These are phyloP conservation scores for Podila epigama DNA, from an alignment of 192 early-diverging fungal species.

Conservation along the genomic window DNA sequence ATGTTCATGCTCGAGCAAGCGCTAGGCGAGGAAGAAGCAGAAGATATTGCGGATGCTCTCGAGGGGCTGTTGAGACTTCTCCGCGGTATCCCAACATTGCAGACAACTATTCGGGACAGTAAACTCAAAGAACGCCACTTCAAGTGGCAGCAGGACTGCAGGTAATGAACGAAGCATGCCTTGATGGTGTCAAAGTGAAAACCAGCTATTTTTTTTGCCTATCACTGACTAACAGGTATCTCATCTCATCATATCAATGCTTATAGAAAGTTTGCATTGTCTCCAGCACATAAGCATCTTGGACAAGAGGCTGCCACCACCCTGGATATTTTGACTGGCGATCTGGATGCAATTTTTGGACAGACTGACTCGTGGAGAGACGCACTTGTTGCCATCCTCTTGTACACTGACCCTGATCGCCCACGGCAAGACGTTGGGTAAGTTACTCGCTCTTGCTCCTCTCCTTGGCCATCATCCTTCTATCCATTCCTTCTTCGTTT, in stretches of 20 bases:
- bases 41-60: slow-evolving; percentile 17
- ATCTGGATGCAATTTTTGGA: slow-evolving; percentile 48
- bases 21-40: slow-evolving; percentile 26
- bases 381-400: slow-evolving; percentile 54
- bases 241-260: background rate
- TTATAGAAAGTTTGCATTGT: slow-evolving; percentile 22
- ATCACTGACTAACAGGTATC: background rate
- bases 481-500: too few species aligned
- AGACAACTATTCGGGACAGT: slow-evolving; percentile 7
- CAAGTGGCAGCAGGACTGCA: slow-evolving; percentile 33
- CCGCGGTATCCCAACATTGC: slow-evolving; percentile 13
- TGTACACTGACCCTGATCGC: slow-evolving; percentile 58
- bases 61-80: slow-evolving; percentile 19
- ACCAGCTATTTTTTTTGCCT: too few species aligned
- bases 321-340: slow-evolving; percentile 31
- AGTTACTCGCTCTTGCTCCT: background rate
- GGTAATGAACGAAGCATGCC: slow-evolving; percentile 17
- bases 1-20: slow-evolving; percentile 36
- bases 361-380: slow-evolving; percentile 59
- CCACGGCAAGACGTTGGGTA: slow-evolving; percentile 31
- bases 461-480: too few species aligned
- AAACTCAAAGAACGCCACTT: slow-evolving; percentile 5
- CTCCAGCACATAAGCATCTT: slow-evolving; percentile 5
- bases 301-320: slow-evolving; percentile 9
- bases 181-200: too few species aligned